Base-by-base conservation (phyloP, 192 early-diverging fungal species). In the Rhizophagus prolifer region DNA sequence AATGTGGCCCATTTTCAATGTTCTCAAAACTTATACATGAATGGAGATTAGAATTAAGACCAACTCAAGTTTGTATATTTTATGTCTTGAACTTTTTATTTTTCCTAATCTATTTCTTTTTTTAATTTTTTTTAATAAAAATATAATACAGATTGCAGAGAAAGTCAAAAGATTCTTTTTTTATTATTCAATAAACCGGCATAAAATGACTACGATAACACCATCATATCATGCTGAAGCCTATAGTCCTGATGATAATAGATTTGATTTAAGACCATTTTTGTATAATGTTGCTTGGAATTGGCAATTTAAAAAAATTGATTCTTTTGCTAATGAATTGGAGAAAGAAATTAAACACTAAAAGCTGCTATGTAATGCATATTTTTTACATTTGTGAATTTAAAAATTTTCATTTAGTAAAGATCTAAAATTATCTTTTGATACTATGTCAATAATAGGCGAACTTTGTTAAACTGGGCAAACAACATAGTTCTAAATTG, bases 111-210 rank as follows among this genome's bases (percentile, higher is more conserved):
- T 38, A 8, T 38, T 38, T 38, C 0, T 31, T 36, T 66, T 61
- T 47, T 28, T 19, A 77, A 30, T 72, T 68, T 31, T 38, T 76
- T 75, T 16, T 67, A 31, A 44, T 4, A 81, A 58, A 34, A 44
- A 44, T 44, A 44, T 44, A 12, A 12, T 44, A 12, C 12, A 95
- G 90, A 88, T 99, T 77, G 97, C 95, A 0, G 85, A 80, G 13
- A 98, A 98, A 75, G 97, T 99, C 63, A 98, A 98, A 84, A 83
- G 86, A 14, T 98, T 99, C 83, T 99, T 97, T 82, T 95, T 92
- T 75, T 99, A 89, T 82, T 97, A 98, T 78, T 88, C 96, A 9
- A 96, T 99, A 72, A 99, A 99, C 87, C 90, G 98, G 50, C 98
- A 99, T 86, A 99, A 99, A 85, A 95, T 97, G 87, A 99, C 98